Evolutionary conservation across 495 filamentous ascomycete species (phyloP).

Genomic region (Penicillium desertorum): DNA sequence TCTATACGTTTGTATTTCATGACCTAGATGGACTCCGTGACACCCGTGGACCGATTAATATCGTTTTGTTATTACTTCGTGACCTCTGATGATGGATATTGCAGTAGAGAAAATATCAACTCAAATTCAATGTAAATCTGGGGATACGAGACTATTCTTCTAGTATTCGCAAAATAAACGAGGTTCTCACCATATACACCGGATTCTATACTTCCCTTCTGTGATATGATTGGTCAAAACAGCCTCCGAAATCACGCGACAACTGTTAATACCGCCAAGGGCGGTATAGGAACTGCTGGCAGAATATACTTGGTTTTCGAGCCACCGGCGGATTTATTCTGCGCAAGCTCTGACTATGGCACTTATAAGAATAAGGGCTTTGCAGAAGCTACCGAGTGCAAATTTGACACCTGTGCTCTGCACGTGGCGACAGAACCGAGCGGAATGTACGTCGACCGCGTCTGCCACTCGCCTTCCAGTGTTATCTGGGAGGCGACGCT

Average conservation of each 20-base stretch:
- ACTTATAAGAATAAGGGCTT: slow-evolving; percentile 25
- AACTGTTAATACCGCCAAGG: slow-evolving; percentile 10
- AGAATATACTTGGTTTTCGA: slow-evolving; percentile 25
- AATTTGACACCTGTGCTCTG: slow-evolving; percentile 9
- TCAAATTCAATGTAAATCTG: not conserved
- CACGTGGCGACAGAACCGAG: slow-evolving; percentile 4
- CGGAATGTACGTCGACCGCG: not conserved
- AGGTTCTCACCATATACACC: not conserved
- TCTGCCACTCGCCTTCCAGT: not conserved
- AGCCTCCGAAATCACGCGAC: slow-evolving; percentile 4
- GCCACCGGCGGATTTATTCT: slow-evolving; percentile 9
- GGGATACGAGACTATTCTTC: not conserved
- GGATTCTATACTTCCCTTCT: not conserved
- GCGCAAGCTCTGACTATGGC: slow-evolving; percentile 28
- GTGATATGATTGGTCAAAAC: not conserved
- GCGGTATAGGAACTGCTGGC: slow-evolving; percentile 16
- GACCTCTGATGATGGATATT: not conserved
- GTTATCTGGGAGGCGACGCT: slow-evolving; percentile 8
- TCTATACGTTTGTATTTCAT: too few relatives aligned
- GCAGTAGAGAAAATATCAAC: not conserved
- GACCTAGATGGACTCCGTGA: too few relatives aligned
- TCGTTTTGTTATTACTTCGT: not conserved
- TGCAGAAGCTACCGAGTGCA: slow-evolving; percentile 20
- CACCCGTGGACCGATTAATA: too few relatives aligned
- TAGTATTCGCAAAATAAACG: not conserved